These are phyloP conservation scores for Salix dunnii DNA, from an alignment of 345 rosid species.

Conservation along the genomic window DNA sequence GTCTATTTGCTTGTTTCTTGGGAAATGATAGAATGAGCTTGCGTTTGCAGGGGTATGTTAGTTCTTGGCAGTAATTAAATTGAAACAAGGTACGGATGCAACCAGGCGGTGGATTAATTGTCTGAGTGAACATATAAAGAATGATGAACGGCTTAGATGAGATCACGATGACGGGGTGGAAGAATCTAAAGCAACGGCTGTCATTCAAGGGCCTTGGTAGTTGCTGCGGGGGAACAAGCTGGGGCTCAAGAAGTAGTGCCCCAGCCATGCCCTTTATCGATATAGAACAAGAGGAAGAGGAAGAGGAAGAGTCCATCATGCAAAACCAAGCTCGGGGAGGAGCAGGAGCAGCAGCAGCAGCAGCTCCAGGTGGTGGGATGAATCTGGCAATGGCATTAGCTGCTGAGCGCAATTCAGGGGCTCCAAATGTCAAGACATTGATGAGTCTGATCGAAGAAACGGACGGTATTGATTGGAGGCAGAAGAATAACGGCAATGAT, in stretches of 20 bases:
- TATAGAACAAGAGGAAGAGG: conserved; percentile 21
- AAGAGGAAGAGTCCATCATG: conserved; percentile 17
- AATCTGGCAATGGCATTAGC: conserved; percentile 78
- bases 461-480: conserved; percentile 53
- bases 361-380: conserved; percentile 31
- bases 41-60: not conserved
- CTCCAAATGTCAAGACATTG: conserved; percentile 43
- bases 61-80: not conserved
- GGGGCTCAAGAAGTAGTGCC: conserved; percentile 26
- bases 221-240: conserved; percentile 55
- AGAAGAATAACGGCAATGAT: not conserved
- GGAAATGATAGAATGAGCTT: not conserved
- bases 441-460: conserved; percentile 75
- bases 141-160: conserved; percentile 41
- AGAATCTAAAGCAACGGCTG: conserved; percentile 53
- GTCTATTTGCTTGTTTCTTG: not conserved
- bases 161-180: conserved; percentile 45
- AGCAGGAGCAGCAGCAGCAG: too few relatives aligned
- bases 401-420: conserved; percentile 64
- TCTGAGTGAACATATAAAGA: not conserved
- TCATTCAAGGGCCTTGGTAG: conserved; percentile 58
- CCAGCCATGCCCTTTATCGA: conserved; percentile 31
- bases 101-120: not conserved
- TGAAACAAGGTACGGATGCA: not conserved
- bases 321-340: not conserved